Evolutionary conservation across 2,329 filamentous ascomycete genomes (phyloP).

Genomic region (Cordyceps tenuipes): DNA sequence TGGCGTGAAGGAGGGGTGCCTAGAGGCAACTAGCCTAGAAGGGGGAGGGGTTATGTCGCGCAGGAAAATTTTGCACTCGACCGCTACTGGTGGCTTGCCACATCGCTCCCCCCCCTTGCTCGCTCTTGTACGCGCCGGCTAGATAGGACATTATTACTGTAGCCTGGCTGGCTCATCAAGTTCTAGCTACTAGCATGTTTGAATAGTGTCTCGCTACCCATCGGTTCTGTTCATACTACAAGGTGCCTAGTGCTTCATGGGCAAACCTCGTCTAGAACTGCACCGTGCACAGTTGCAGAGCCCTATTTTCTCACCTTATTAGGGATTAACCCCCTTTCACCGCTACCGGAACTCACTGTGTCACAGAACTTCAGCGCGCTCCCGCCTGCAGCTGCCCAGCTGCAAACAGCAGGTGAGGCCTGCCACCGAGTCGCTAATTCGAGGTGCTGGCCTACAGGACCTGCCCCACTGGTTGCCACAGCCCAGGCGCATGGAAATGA

Average conservation of each 20-base stretch:
- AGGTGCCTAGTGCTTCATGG: neutral
- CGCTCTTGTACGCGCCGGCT: neutral
- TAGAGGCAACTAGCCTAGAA: neutral
- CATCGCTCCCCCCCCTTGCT: neutral
- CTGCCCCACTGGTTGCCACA: neutral
- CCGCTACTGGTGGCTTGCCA: neutral
- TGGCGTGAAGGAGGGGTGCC: neutral
- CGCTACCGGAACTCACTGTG: conserved; percentile 1
- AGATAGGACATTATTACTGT: too few species aligned
- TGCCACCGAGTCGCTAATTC: neutral
- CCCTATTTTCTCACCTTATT: too few species aligned
- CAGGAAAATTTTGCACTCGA: conserved; percentile 1
- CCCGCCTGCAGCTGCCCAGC: neutral
- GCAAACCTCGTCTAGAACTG: neutral
- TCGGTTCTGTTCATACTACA: too few species aligned
- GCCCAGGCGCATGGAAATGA: neutral
- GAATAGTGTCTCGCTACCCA: neutral
- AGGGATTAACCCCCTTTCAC: neutral
- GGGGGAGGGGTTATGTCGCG: neutral
- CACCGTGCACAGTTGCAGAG: too few species aligned
- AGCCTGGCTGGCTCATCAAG: too few species aligned
- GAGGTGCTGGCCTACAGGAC: neutral
- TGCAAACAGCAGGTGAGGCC: conserved; percentile 4
- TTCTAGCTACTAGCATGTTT: too few species aligned
- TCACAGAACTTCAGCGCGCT: neutral